Evolutionary conservation across 441 rosid species (phyloP).

Genomic region (Dalechampia spathulata): DNA sequence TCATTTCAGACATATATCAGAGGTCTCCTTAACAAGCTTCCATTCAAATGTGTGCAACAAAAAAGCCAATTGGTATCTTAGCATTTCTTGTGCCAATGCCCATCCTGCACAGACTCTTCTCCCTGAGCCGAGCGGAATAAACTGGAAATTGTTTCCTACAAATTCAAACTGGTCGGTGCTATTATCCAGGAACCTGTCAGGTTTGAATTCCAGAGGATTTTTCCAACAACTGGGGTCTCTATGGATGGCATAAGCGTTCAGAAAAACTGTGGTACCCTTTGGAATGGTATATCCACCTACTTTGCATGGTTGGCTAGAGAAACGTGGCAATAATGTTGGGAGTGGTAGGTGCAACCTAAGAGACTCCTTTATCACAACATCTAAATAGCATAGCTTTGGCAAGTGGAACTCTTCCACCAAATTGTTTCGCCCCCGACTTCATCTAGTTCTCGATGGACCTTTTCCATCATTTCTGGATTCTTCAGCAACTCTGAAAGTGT

Average conservation of each 20-base stretch:
- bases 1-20: no score
- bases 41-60: conserved; percentile 42
- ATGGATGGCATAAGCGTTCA: conserved; percentile 46
- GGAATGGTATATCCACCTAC: conserved; percentile 44
- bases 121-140: conserved; percentile 57
- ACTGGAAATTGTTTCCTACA: conserved; percentile 29
- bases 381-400: conserved; percentile 26
- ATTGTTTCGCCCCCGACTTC: conserved; percentile 27
- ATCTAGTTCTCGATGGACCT: conserved; percentile 31
- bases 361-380: conserved; percentile 41
- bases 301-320: conserved; percentile 17
- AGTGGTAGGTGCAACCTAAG: conserved; percentile 36
- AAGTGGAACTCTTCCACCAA: conserved; percentile 44
- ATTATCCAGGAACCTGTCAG: conserved; percentile 39
- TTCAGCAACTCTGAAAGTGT: conserved; percentile 39
- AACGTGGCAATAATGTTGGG: conserved; percentile 37
- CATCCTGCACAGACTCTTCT: conserved; percentile 53
- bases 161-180: conserved; percentile 19
- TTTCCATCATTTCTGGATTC: conserved; percentile 26
- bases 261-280: conserved; percentile 26
- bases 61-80: conserved; percentile 34
- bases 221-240: conserved; percentile 52
- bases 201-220: conserved; percentile 38
- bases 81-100: conserved; percentile 41
- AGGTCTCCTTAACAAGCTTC: no score